Conservation (phyloP, 2,329 filamentous ascomycete genomes). For the Fusarium sp. region DNA sequence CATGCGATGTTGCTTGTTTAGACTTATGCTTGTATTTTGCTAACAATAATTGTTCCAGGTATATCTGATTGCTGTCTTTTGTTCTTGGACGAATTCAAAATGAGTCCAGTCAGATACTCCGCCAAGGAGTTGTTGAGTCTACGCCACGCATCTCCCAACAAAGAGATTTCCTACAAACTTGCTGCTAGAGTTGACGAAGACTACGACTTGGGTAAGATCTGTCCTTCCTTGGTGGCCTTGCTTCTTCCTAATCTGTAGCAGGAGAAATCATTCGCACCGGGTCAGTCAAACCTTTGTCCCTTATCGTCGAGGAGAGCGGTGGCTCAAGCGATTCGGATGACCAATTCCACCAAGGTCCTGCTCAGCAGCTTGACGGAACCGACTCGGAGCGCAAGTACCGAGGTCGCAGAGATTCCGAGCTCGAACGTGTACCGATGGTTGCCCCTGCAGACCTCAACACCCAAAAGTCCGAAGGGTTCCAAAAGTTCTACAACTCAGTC, state of each 20-base stretch:
- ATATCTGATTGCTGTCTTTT: constrained; percentile 54
- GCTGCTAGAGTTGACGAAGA: constrained; percentile 56
- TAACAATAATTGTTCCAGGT: constrained; percentile 50
- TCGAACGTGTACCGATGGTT: constrained; percentile 62
- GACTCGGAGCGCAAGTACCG: constrained; percentile 61
- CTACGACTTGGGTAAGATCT: constrained; percentile 57
- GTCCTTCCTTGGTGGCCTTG: neutral
- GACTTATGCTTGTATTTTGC: constrained; percentile 48
- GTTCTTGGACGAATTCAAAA: constrained; percentile 56
- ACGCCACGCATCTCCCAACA: constrained; percentile 46
- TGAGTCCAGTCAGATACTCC: constrained; percentile 61
- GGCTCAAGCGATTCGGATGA: constrained; percentile 25
- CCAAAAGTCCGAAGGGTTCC: constrained; percentile 75
- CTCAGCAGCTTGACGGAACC: constrained; percentile 57
- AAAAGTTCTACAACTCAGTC: constrained; percentile 76
- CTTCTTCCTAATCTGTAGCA: constrained; percentile 34
- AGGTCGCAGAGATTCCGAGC: constrained; percentile 61
- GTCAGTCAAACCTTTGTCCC: constrained; percentile 46
- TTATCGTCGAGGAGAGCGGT: constrained; percentile 51
- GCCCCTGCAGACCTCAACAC: constrained; percentile 66
- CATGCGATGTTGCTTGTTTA: constrained; percentile 42
- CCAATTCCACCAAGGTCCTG: constrained; percentile 31
- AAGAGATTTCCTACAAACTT: constrained; percentile 49
- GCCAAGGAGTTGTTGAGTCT: constrained; percentile 60
- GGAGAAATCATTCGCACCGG: constrained; percentile 53